A percentile compares a stretch with the other conserved stretches of the same genome.
Evolutionary conservation across 2,329 filamentous ascomycete genomes (phyloP).

Genomic region (Onygenales sp.): DNA sequence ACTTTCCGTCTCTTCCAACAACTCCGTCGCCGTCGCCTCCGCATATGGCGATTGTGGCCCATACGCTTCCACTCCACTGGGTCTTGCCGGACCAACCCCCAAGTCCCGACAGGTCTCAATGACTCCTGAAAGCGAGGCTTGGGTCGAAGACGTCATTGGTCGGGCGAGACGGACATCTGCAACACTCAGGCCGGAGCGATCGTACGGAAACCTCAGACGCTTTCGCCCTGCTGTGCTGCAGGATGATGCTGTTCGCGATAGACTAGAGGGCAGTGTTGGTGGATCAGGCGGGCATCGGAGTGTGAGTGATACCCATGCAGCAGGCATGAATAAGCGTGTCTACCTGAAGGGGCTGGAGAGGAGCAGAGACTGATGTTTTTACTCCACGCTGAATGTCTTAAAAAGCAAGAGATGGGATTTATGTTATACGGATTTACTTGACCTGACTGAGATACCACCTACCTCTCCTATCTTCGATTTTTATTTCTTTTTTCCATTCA

Average conservation of each 20-base stretch:
- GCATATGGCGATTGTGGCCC: slow-evolving; percentile 16
- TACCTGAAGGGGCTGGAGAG: slow-evolving; percentile 25
- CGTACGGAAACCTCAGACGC: slow-evolving; percentile 8
- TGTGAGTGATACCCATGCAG: slow-evolving; percentile 30
- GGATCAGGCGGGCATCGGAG: slow-evolving; percentile 13
- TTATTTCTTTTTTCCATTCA: no score
- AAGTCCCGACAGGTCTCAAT: slow-evolving; percentile 31
- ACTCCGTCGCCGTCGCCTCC: slow-evolving; percentile 24
- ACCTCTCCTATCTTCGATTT: no score
- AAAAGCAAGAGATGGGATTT: not conserved
- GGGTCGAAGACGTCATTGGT: slow-evolving; percentile 38
- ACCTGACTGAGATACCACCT: not conserved
- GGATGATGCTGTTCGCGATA: not conserved
- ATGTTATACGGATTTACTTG: not conserved
- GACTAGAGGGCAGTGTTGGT: not conserved
- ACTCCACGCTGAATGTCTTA: no score
- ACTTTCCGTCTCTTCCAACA: slow-evolving; percentile 29
- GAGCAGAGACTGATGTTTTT: not conserved
- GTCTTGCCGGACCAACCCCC: slow-evolving; percentile 36
- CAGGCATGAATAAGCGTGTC: slow-evolving; percentile 28
- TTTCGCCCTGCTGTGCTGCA: slow-evolving; percentile 4
- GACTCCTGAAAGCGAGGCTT: slow-evolving; percentile 37
- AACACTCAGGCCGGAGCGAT: slow-evolving; percentile 19
- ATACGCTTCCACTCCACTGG: slow-evolving; percentile 29
- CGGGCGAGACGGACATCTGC: slow-evolving; percentile 33